phyloP scores from a whole-genome alignment of 257 asterid species.

The Cynanchum wilfordii region DNA sequence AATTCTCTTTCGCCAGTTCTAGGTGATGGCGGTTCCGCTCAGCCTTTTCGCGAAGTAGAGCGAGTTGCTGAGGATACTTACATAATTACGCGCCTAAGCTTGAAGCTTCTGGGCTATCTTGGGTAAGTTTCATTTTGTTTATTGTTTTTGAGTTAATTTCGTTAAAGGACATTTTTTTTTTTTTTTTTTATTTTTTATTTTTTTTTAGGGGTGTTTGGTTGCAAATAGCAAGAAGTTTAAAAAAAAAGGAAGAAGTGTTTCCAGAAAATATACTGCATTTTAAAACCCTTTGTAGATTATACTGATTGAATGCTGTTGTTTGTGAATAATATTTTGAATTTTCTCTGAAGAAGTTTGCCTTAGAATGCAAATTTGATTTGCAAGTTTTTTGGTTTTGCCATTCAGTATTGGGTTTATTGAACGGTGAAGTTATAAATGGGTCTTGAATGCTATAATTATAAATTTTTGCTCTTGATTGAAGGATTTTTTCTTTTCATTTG shows the following conservation, averaged over 20 bases:
- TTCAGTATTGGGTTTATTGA: neutral
- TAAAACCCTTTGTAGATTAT: neutral
- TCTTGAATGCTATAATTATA: neutral
- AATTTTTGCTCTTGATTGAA: neutral
- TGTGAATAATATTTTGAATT: neutral
- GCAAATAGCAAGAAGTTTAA: neutral
- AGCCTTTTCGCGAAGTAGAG: conserved; percentile 34
- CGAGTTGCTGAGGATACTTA: conserved; percentile 55
- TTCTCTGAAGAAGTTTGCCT: neutral
- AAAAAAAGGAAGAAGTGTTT: neutral
- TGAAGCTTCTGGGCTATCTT: conserved; percentile 53
- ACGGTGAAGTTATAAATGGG: too few relatives aligned
- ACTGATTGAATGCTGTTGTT: neutral
- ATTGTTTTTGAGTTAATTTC: conserved; percentile 3
- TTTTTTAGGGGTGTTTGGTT: neutral
- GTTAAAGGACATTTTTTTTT: neutral
- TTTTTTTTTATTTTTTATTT: neutral
- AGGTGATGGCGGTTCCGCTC: conserved; percentile 20
- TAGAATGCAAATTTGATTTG: too few relatives aligned
- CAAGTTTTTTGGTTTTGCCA: too few relatives aligned
- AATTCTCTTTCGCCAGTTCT: conserved; percentile 34
- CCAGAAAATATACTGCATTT: neutral
- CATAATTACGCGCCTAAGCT: conserved; percentile 49
- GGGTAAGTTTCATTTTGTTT: conserved; percentile 45
- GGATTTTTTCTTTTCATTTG: neutral